Base-by-base conservation (phyloP, 148 eudicot species). In the Salicornia ramosissima region DNA sequence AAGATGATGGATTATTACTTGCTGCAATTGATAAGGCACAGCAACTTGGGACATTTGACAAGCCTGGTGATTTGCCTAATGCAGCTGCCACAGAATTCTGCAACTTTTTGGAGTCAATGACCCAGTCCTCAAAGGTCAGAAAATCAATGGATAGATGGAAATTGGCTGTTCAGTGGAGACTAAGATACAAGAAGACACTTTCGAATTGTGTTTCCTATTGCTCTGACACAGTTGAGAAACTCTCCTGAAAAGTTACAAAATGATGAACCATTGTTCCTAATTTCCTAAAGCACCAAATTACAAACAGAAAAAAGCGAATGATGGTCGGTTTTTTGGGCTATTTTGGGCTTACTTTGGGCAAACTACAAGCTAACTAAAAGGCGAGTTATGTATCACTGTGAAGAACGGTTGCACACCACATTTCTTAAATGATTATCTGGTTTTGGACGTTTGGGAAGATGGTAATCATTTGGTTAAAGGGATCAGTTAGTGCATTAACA, bases 101-200 rank as follows among this genome's bases (percentile, higher is more conserved):
- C 64, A 36, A 77, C 68, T 87, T 90, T 69, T 26, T 79, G 31
- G 79, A 82, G 60, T 74, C 55, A 18, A 78, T 73, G 66, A 14
- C 58, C 21, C 18, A 64, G 15, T 68, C 61, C 51, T 69, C 65
- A 59, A 80, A 71, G 71, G 74, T 74, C 7, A 69, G 65, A 53
- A 85, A 82, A 58, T 76, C 74, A 8, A 30, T 87, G 73, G 77
- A 72, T 51, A 85, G 78, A 79, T 94, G 96, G 97, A 84, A 73
- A 74, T 65, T 88, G 82, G 90, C 96, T 6, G 81, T 90, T 65
- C 78, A 81, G 60, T 94, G 99, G 99, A 90, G 97, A 77, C 74
- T 87, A 55, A 34, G 73, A 58, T 88, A 82, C 80, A 94, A 94
- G 81, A 83, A 56, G 67, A 84, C 78, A 2, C 83, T 90, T 51